Conservation (phyloP, 108 stramenopile species). For the Chaetoceros muelleri region DNA sequence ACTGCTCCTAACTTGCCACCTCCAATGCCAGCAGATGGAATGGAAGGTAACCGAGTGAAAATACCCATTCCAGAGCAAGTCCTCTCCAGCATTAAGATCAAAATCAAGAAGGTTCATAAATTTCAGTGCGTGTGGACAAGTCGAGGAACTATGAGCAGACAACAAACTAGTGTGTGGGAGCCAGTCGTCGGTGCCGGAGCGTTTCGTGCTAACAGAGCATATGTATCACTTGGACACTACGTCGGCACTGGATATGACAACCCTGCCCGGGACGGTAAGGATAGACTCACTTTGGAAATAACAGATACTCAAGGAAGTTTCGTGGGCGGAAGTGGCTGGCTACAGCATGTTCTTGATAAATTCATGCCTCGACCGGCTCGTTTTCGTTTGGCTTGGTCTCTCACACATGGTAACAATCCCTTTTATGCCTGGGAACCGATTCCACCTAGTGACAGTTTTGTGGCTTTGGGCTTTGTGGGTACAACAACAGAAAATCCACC, state of each 20-base stretch:
- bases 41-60: constrained; percentile 42
- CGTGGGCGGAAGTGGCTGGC: constrained; percentile 86
- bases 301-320: constrained; percentile 90
- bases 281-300: constrained; percentile 78
- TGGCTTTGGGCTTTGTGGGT: constrained; percentile 89
- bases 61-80: constrained; percentile 79
- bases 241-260: constrained; percentile 77
- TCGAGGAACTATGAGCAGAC: constrained; percentile 86
- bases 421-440: constrained; percentile 96
- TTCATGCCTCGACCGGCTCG: constrained; percentile 91
- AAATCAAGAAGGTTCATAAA: constrained; percentile 80
- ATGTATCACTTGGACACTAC: constrained; percentile 90
- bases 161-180: constrained; percentile 91
- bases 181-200: constrained; percentile 52
- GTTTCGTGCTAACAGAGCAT: constrained; percentile 73
- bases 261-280: constrained; percentile 68
- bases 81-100: constrained; percentile 84
- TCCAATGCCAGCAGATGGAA: constrained; percentile 62
- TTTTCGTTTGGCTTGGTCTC: constrained; percentile 92
- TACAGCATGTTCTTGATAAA: constrained; percentile 82
- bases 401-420: constrained; percentile 83
- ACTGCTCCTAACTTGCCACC: constrained; percentile 56
- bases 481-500: constrained; percentile 90
- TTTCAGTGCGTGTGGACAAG: constrained; percentile 87
- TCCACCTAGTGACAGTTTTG: constrained; percentile 91